Base-by-base conservation (phyloP, 2,329 filamentous ascomycete species). In the Microascus cirrosus region DNA sequence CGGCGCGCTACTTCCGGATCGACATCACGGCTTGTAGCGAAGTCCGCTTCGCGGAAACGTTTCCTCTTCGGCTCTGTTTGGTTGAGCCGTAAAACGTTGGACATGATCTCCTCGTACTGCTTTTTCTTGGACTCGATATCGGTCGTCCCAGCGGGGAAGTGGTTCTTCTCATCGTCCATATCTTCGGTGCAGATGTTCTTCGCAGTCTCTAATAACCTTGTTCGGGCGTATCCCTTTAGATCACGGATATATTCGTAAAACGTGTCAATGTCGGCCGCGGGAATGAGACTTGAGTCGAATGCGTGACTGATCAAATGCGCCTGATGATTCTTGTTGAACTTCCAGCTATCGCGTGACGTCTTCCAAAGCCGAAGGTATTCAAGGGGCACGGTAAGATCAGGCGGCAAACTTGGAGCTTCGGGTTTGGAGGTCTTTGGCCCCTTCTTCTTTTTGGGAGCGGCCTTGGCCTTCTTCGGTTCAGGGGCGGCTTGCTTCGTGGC, bases 281-380 rank as follows among this genome's bases (percentile, higher is more conserved):
- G 89, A 51, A 96, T 81, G 61, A 82, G 80, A 64, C 84, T 81
- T 62, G 84, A 73, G 63, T 89, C 84, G 68, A 95, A 89, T 53
- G 88, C 74, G 74, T 95, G 85, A 70, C 94, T 93, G 67, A 96
- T 82, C 13, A 96, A 77, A 64, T 89, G 83, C 57, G 86, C 89
- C 71, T 96, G 92, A 67, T 90, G 84, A 64, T 90, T 92, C 74
- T 96, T 96, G 76, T 95, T 95, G 77, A 96, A 97, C 71, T 96
- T 96, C 93, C 93, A 97, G 64, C 77, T 77, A 11, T 79, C 75
- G 59, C 84, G 84, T 60, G 84, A 80, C 58, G 79, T 80, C 71
- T 89, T 79, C 79, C 91, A 96, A 67, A 86, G 83, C 53, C 78
- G 78, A 52, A 96, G 80, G 69, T 96, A 96, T 57, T 82, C 78